Evolutionary conservation across 371 early-diverging fungal genomes (phyloP).

Genomic region (Lichtheimia ornata): DNA sequence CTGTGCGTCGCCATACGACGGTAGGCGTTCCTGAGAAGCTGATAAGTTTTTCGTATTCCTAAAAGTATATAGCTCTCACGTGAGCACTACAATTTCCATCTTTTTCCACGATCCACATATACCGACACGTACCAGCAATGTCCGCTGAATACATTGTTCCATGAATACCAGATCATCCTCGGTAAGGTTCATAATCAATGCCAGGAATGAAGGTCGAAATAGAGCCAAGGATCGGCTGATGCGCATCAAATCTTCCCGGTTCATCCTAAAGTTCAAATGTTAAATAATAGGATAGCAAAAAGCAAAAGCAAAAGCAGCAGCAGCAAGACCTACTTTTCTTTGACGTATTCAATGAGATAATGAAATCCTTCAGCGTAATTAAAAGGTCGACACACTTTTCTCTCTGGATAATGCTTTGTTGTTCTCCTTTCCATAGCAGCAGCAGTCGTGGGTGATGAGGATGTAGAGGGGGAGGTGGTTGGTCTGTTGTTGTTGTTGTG

Average conservation of each 20-base stretch:
- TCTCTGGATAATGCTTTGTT: background rate
- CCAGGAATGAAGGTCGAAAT: conserved; percentile 89
- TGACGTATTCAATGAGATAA: conserved; percentile 76
- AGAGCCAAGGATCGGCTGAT: conserved; percentile 85
- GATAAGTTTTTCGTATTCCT: conserved; percentile 91
- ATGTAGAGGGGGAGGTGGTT: background rate
- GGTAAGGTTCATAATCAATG: conserved; percentile 86
- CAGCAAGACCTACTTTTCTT: conserved; percentile 58
- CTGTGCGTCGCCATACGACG: conserved; percentile 92
- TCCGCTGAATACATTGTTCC: conserved; percentile 89
- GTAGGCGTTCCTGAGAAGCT: conserved; percentile 94
- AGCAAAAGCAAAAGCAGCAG: too few relatives aligned
- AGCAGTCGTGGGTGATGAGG: background rate
- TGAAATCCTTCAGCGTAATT: conserved; percentile 91
- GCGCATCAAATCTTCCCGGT: conserved; percentile 79
- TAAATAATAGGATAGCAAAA: too few relatives aligned
- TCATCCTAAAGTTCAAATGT: conserved; percentile 61
- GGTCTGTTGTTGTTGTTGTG: background rate
- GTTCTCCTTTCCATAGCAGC: background rate
- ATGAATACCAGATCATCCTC: conserved; percentile 88
- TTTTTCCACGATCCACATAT: conserved; percentile 15
- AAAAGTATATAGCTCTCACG: background rate
- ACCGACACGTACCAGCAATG: conserved; percentile 70
- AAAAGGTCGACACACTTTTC: conserved; percentile 62
- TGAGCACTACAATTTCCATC: background rate